A percentile compares a stretch with the other conserved stretches of the same genome.
Evolutionary conservation across 345 rosid species (phyloP).

Genomic region (Lagerstroemia speciosa): DNA sequence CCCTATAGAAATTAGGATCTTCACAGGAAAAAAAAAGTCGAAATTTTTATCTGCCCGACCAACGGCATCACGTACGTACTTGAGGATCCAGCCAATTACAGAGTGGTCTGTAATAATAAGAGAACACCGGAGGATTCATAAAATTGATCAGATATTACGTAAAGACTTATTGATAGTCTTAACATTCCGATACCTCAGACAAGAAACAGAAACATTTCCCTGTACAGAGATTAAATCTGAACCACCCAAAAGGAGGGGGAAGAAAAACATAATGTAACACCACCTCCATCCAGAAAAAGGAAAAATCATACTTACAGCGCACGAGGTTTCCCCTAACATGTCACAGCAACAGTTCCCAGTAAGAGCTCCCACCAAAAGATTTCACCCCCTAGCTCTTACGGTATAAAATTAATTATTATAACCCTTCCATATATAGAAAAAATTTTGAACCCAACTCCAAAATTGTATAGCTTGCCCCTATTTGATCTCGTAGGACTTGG

Average conservation of each 20-base stretch:
- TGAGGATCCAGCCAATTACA: no score
- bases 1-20: no score
- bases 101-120: not conserved
- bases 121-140: not conserved
- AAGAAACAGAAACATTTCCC: not conserved
- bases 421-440: not conserved
- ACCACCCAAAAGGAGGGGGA: not conserved
- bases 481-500: constrained; percentile 66
- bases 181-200: not conserved
- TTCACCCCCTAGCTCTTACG: not conserved
- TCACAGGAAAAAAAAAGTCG: no score
- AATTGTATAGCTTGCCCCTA: constrained; percentile 20
- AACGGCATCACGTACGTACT: no score
- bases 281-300: not conserved
- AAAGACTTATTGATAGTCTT: not conserved
- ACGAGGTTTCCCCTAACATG: not conserved
- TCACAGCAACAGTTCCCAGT: not conserved
- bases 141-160: not conserved
- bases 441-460: not conserved
- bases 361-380: constrained; percentile 1
- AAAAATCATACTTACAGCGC: not conserved
- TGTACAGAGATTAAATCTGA: not conserved
- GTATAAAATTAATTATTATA: not conserved
- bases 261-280: not conserved
- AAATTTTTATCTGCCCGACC: no score